These are phyloP conservation scores for Colletotrichum melonis DNA, from an alignment of 2,329 filamentous ascomycete species.

Conservation along the genomic window DNA sequence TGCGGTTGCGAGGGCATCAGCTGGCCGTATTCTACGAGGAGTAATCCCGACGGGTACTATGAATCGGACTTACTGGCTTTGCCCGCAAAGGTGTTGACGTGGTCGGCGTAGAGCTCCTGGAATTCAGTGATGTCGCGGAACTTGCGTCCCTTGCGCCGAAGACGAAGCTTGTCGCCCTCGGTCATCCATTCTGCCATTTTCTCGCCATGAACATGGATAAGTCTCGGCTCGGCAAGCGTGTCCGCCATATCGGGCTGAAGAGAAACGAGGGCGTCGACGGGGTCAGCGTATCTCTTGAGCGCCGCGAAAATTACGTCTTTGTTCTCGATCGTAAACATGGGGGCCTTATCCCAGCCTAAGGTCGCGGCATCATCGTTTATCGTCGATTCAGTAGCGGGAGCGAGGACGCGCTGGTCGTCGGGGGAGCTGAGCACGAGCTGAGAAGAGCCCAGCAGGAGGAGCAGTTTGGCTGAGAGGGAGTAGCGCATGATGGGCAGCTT, in stretches of 20 bases:
- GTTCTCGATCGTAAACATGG: not conserved
- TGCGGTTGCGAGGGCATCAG: constrained; percentile 16
- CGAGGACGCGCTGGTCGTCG: constrained; percentile 21
- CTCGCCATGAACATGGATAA: constrained; percentile 74
- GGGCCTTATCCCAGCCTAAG: not conserved
- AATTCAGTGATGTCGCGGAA: constrained; percentile 81
- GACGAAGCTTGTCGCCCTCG: constrained; percentile 77
- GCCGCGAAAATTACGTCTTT: constrained; percentile 39
- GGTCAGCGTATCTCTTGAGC: constrained; percentile 41
- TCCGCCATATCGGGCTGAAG: constrained; percentile 42
- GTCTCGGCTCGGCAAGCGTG: constrained; percentile 54
- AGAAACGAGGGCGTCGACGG: constrained; percentile 43
- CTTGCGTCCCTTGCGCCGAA: constrained; percentile 73
- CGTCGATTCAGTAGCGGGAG: not conserved
- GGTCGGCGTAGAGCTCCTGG: constrained; percentile 57
- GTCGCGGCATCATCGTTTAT: not conserved
- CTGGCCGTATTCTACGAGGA: not conserved
- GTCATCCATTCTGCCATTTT: constrained; percentile 74
- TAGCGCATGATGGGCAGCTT: constrained; percentile 16
- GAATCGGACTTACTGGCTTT: constrained; percentile 43
- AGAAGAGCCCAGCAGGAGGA: constrained; percentile 28
- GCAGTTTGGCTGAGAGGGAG: constrained; percentile 20
- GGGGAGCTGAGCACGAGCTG: constrained; percentile 13
- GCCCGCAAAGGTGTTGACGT: constrained; percentile 39
- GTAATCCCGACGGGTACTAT: rapidly evolving